phyloP scores from a whole-genome alignment of 176 grass and related monocot genomes.

The Oryza meridionalis region DNA sequence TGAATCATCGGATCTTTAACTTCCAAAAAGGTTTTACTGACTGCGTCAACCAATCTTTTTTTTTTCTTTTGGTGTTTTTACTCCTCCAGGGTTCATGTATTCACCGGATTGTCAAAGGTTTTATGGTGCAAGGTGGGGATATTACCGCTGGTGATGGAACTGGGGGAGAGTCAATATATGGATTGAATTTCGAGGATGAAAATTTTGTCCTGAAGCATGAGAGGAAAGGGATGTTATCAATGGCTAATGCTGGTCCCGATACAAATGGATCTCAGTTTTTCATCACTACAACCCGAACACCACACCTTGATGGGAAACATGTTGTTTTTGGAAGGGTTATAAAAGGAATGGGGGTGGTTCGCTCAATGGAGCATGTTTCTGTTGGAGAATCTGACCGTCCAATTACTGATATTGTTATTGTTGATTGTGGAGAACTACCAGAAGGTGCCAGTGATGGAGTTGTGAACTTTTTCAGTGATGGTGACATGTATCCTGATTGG shows the following conservation, averaged over 20 bases:
- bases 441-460: slow-evolving; percentile 78
- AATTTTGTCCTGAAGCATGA: slow-evolving; percentile 91
- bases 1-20: background rate
- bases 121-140: slow-evolving; percentile 98
- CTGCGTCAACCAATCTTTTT: background rate
- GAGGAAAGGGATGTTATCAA: slow-evolving; percentile 92
- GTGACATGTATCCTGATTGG: slow-evolving; percentile 92
- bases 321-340: slow-evolving; percentile 87
- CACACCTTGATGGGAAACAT: slow-evolving; percentile 89
- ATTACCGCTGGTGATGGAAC: slow-evolving; percentile 88
- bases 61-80: background rate
- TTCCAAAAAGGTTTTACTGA: slow-evolving; percentile 4
- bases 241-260: slow-evolving; percentile 81
- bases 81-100: slow-evolving; percentile 73
- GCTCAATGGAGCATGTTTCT: slow-evolving; percentile 70
- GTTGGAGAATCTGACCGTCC: slow-evolving; percentile 68
- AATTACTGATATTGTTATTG: slow-evolving; percentile 61
- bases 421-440: slow-evolving; percentile 80
- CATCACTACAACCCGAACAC: slow-evolving; percentile 84
- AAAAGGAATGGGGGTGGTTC: slow-evolving; percentile 91
- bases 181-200: slow-evolving; percentile 85
- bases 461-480: slow-evolving; percentile 85
- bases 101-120: slow-evolving; percentile 86
- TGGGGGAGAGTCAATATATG: slow-evolving; percentile 90
- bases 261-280: slow-evolving; percentile 97